Base-by-base conservation (phyloP, 768 basidiomycete species). In the Exsudoporus frostii region DNA sequence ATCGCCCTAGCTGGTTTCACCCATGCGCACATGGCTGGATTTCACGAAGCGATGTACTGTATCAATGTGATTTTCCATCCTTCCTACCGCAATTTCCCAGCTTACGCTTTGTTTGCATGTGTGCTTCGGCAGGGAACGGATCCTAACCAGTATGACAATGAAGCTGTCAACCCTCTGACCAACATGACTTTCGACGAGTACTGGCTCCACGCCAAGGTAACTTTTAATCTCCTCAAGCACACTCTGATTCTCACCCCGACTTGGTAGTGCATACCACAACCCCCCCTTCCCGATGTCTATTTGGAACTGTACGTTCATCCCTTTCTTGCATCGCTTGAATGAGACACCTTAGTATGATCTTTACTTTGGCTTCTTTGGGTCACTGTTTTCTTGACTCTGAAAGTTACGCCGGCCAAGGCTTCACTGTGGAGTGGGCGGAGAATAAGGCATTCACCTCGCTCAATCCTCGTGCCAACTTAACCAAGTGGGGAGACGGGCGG, bases 141-240 rank as follows among this genome's bases (percentile, higher is more conserved):
- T 6, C 20, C n/a, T n/a, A n/a, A n/a, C n/a, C n/a, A n/a, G n/a
- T n/a, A n/a, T n/a, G n/a, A n/a, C n/a, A n/a, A n/a, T n/a, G n/a
- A n/a, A n/a, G n/a, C n/a, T n/a, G n/a, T n/a, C n/a, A n/a, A n/a
- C n/a, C n/a, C n/a, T n/a, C n/a, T n/a, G n/a, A n/a, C n/a, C n/a
- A n/a, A n/a, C n/a, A n/a, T n/a, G 22, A 0, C 7, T 1, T 34
- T 20, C 9, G 1, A 0, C 0, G 7, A 61, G 0, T 63, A 27
- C 30, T 61, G 62, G 62, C n/a, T 61, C 13, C 58, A 61, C 25
- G 0, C 0, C 5, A 1, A 1, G 17, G 62, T 62, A 54, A 40
- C 5, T 24, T 40, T 34, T 9, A 17, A 19, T 17, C 6, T 32
- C 10, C 15, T 50, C 14, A 13, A 5, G 19, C 11, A 11, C 13